Evolutionary conservation across 1,139 yeast species (phyloP).

Genomic region (Insectozyma bohioensis): DNA sequence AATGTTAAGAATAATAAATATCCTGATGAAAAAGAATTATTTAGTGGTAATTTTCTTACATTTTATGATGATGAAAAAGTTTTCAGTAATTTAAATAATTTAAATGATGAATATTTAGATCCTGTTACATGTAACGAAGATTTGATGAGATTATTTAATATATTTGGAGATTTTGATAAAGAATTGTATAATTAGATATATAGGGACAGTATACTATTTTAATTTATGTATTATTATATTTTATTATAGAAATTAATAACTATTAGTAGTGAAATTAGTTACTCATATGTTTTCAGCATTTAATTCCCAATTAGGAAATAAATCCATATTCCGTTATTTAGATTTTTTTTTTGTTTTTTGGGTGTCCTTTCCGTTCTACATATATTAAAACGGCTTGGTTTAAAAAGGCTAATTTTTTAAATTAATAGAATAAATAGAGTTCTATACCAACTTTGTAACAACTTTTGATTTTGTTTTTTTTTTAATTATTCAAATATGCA

Average conservation of each 20-base stretch:
- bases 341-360: too few species aligned
- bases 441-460: too few species aligned
- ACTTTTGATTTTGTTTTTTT: not conserved
- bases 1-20: slow-evolving; percentile 4
- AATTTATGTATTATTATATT: too few species aligned
- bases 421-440: not conserved
- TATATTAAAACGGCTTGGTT: too few species aligned
- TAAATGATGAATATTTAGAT: slow-evolving; percentile 14
- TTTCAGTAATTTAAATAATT: slow-evolving; percentile 15
- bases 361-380: too few species aligned
- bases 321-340: too few species aligned
- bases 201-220: too few species aligned
- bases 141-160: slow-evolving; percentile 36
- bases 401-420: not conserved
- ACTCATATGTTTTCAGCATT: too few species aligned
- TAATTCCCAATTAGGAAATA: too few species aligned
- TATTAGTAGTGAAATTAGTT: too few species aligned
- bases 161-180: slow-evolving; percentile 36
- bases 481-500: slow-evolving; percentile 3
- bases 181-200: too few species aligned
- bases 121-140: slow-evolving; percentile 32
- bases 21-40: not conserved
- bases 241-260: too few species aligned
- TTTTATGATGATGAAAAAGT: slow-evolving; percentile 13
- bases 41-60: slow-evolving; percentile 5